Percentiles rank a stretch among this genome's conserved stretches.
phyloP scores from a whole-genome alignment of 1,139 yeast species.

The Yamadazyma friedrichii region DNA sequence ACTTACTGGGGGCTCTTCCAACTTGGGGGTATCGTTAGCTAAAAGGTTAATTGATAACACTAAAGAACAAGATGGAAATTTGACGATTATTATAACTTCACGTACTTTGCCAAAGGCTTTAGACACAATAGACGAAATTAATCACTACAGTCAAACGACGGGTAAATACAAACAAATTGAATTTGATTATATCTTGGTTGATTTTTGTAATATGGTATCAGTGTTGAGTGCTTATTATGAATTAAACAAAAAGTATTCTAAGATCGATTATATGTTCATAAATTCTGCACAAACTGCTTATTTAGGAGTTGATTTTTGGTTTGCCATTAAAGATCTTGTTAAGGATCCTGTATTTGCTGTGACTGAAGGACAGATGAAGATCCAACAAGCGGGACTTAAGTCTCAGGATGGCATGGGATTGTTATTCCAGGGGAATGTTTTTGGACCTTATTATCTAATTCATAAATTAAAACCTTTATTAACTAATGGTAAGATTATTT shows the following conservation, averaged over 20 bases:
- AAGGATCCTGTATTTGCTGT: slow-evolving; percentile 73
- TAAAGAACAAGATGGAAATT: slow-evolving; percentile 43
- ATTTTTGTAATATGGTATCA: slow-evolving; percentile 89
- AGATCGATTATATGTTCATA: slow-evolving; percentile 74
- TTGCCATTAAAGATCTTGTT: slow-evolving; percentile 66
- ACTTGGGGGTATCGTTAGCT: slow-evolving; percentile 83
- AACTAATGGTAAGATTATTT: slow-evolving; percentile 63
- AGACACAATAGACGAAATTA: slow-evolving; percentile 66
- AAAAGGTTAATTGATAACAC: slow-evolving; percentile 66
- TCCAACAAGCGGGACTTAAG: slow-evolving; percentile 72
- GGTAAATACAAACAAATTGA: slow-evolving; percentile 58
- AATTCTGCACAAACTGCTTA: slow-evolving; percentile 92
- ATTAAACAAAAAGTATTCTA: slow-evolving; percentile 56
- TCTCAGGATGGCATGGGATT: slow-evolving; percentile 77
- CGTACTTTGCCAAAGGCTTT: slow-evolving; percentile 82
- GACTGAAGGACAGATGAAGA: slow-evolving; percentile 80
- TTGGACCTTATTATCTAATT: slow-evolving; percentile 86
- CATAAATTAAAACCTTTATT: slow-evolving; percentile 59
- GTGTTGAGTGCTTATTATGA: slow-evolving; percentile 74
- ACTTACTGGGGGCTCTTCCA: slow-evolving; percentile 57
- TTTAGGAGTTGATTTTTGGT: slow-evolving; percentile 81
- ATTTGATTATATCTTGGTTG: slow-evolving; percentile 83
- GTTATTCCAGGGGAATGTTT: slow-evolving; percentile 92
- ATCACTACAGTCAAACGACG: slow-evolving; percentile 42
- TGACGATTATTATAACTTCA: slow-evolving; percentile 85